Evolutionary conservation across 305 asterid species (phyloP).

Genomic region (Plantago rigida): DNA sequence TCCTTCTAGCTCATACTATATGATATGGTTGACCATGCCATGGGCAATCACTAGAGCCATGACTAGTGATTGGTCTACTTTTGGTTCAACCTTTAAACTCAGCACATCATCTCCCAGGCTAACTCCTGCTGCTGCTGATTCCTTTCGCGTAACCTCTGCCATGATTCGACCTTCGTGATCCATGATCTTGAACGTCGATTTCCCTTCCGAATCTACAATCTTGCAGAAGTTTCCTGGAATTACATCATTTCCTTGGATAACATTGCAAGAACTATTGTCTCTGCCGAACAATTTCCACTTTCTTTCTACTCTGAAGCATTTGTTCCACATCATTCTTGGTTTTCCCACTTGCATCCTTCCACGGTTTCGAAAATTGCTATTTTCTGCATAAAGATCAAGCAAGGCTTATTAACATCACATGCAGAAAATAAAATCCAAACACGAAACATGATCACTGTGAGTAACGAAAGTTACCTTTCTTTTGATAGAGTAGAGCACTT

Average conservation of each 20-base stretch:
- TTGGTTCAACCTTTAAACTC: conserved; percentile 42
- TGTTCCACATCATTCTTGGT: conserved; percentile 23
- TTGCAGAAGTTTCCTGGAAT: conserved; percentile 28
- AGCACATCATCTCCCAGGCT: conserved; percentile 54
- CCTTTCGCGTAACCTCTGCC: conserved; percentile 46
- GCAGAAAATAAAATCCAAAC: not conserved
- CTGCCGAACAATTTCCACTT: conserved; percentile 21
- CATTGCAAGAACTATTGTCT: conserved; percentile 25
- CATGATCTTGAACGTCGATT: conserved; percentile 39
- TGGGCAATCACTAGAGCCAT: conserved; percentile 50
- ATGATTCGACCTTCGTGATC: conserved; percentile 36
- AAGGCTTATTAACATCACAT: not conserved
- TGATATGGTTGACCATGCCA: conserved; percentile 37
- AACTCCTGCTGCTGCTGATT: conserved; percentile 31
- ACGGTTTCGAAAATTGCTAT: conserved; percentile 18
- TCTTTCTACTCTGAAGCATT: conserved; percentile 30
- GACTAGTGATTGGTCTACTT: conserved; percentile 41
- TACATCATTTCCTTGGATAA: conserved; percentile 30
- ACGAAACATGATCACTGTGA: no score
- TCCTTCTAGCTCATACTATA: conserved; percentile 17
- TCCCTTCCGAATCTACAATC: conserved; percentile 34
- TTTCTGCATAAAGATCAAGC: conserved; percentile 19
- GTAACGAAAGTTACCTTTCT: conserved; percentile 32
- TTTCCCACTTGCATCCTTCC: conserved; percentile 28
- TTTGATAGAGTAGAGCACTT: conserved; percentile 43